Conservation (phyloP, 2,329 filamentous ascomycete genomes). For the Thermoascus crustaceus region DNA sequence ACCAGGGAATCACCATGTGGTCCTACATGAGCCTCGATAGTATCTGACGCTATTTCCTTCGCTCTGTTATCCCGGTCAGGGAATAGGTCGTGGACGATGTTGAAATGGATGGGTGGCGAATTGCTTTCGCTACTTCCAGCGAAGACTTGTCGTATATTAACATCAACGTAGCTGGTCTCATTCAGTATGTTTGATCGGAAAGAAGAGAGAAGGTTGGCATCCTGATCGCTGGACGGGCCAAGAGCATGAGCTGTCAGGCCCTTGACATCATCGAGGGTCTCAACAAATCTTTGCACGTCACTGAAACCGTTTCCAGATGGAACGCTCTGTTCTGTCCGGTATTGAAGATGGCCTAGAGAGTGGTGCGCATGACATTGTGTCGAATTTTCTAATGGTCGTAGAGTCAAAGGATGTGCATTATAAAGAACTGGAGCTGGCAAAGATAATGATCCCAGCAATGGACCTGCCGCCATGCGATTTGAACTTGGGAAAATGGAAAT, state of each 20-base stretch:
- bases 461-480: conserved; percentile 3
- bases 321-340: conserved; percentile 8
- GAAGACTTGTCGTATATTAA: conserved; percentile 38
- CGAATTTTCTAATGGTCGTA: conserved; percentile 6
- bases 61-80: conserved; percentile 36
- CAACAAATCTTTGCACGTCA: not conserved
- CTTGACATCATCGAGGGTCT: conserved; percentile 37
- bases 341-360: not conserved
- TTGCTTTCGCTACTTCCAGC: conserved; percentile 26
- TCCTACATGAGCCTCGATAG: conserved; percentile 37
- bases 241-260: conserved; percentile 40
- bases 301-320: conserved; percentile 3
- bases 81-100: conserved; percentile 39
- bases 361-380: not conserved
- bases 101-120: conserved; percentile 40
- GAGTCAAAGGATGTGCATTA: conserved; percentile 6
- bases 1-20: conserved; percentile 36
- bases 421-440: conserved; percentile 6
- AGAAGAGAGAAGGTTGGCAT: conserved; percentile 40
- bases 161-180: conserved; percentile 37
- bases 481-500: not conserved
- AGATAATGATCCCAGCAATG: conserved; percentile 2
- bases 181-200: conserved; percentile 42
- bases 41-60: conserved; percentile 32
- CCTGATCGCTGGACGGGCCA: conserved; percentile 41